Base-by-base conservation (phyloP, 2,329 filamentous ascomycete genomes). In the Tricladium varicosporioides region DNA sequence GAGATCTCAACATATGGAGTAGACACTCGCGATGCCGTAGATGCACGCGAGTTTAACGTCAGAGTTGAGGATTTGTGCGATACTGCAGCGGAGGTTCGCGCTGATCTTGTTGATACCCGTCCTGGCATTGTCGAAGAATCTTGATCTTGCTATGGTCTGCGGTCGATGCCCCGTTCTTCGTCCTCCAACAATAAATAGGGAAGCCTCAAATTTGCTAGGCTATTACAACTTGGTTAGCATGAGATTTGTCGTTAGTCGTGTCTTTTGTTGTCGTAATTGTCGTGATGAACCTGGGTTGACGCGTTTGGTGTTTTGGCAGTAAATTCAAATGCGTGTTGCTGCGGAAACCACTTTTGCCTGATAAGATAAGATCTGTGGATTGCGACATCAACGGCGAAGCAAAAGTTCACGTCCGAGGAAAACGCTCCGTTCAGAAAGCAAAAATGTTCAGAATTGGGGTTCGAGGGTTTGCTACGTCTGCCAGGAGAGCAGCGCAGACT, bases 401-500 rank as follows among this genome's bases (percentile, higher is more conserved):
- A 45, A 52, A n/a, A n/a, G 14, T 19, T 11, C n/a, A n/a, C 33
- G 5, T 40, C 36, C 10, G 36, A 40, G 10, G 5, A 16, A 49
- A 49, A 15, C 9, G 43, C 10, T 19, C 16, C 43, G 47, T 52
- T 56, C 13, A 31, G 13, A 19, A 27, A 5, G n/a, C 48, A 54
- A 64, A 53, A 51, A 86, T 86, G 83, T 80, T 85, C 60, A 75
- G 79, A 65, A 77, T 77, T 56, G 76, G 77, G 56, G 74, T 80
- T 53, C 77, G 84, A 60, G 77, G 78, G 27, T 83, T 87, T 64
- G 76, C 80, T 32, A 80, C 80, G 3, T 80, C 81, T 18, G 79
- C 80, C 56, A 71, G 75, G 64, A 77, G 77, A 59, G 75, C 75
- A 60, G 78, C 71, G 36, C 76, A 83, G 57, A 72, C 69, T 32